phyloP scores from a whole-genome alignment of 2,329 filamentous ascomycete genomes.

The Venturia carpophila region DNA sequence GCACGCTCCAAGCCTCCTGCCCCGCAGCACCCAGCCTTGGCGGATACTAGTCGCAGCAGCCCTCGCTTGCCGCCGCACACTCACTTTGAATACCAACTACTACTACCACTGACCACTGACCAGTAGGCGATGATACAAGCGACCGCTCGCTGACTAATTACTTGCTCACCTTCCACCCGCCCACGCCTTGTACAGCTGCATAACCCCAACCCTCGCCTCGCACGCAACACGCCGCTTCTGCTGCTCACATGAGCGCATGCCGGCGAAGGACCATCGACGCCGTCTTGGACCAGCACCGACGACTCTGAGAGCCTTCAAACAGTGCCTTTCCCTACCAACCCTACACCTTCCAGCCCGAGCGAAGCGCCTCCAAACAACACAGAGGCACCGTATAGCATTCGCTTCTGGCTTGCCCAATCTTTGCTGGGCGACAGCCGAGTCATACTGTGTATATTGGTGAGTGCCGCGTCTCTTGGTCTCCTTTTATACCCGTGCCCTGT shows the following conservation, averaged over 20 bases:
- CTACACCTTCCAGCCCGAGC: neutral
- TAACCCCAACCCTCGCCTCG: neutral
- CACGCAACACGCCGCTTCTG: neutral
- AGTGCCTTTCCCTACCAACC: neutral
- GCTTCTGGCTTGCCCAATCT: neutral
- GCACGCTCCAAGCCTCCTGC: no score
- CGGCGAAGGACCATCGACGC: no score
- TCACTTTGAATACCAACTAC: no score
- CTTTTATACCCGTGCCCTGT: neutral
- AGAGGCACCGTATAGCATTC: neutral
- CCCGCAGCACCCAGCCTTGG: no score
- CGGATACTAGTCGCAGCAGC: no score
- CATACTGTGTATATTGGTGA: constrained; percentile 1
- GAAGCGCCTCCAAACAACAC: neutral
- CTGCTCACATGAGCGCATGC: neutral
- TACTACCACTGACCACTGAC: neutral
- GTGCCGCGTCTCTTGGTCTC: neutral
- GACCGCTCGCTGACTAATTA: neutral
- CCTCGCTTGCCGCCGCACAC: no score
- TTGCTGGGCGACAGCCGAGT: neutral
- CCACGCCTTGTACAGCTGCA: neutral
- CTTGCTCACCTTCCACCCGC: neutral
- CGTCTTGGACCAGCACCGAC: neutral
- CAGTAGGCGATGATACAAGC: no score
- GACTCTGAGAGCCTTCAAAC: neutral